Evolutionary conservation across 169 alveolate species (phyloP).

Genomic region (Plasmodium knowlesi): DNA sequence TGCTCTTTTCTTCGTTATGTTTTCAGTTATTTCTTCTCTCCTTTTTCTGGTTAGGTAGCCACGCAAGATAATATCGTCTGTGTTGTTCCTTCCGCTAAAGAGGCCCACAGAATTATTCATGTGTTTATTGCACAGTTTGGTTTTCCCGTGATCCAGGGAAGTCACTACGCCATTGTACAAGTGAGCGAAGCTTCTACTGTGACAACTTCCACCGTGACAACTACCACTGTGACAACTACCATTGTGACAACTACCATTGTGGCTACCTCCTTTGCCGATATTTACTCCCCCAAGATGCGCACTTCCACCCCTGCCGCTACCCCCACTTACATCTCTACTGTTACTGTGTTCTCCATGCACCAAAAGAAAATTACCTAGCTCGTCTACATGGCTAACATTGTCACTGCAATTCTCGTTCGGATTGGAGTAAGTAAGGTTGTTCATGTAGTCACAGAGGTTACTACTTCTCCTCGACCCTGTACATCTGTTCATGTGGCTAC

Average conservation of each 20-base stretch:
- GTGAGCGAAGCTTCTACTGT: neutral
- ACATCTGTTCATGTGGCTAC: neutral
- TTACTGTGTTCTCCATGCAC: constrained; percentile 7
- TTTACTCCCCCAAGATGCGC: neutral
- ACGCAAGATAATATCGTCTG: constrained; percentile 8
- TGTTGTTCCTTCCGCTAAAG: neutral
- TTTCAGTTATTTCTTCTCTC: neutral
- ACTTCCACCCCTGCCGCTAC: too few species aligned
- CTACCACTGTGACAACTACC: too few species aligned
- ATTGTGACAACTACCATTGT: neutral
- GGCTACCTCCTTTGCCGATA: neutral
- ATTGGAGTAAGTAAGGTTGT: constrained; percentile 14
- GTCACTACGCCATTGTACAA: neutral
- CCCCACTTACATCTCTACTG: neutral
- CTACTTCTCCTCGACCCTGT: neutral
- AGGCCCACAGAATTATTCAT: neutral
- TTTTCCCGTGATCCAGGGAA: neutral
- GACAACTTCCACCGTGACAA: neutral
- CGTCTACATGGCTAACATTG: constrained; percentile 22
- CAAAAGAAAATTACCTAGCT: constrained; percentile 23
- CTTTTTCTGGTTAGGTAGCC: constrained; percentile 13
- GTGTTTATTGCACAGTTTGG: neutral
- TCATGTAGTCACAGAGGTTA: constrained; percentile 5
- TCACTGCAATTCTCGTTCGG: constrained; percentile 19
- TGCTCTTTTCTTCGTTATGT: neutral